These are phyloP conservation scores for Sugiyamaella grinbergsii DNA, from an alignment of 1,139 yeast genomes.

Conservation along the genomic window DNA sequence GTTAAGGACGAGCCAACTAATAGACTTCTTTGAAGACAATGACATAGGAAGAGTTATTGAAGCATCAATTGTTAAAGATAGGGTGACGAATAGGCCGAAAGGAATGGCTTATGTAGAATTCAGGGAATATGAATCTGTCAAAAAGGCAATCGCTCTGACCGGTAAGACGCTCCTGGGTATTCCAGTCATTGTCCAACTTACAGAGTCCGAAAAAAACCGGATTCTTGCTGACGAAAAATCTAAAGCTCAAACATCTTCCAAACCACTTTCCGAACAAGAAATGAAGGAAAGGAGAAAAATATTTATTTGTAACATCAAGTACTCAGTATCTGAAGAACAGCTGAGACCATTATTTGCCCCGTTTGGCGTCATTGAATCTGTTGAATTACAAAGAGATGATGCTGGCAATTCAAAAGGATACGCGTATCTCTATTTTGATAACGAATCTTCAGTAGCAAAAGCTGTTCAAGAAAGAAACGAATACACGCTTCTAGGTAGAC, in stretches of 20 bases:
- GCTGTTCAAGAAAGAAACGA: slow-evolving; percentile 43
- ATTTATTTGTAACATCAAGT: slow-evolving; percentile 41
- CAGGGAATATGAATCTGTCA: slow-evolving; percentile 38
- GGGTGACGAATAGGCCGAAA: slow-evolving; percentile 42
- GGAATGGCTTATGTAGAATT: slow-evolving; percentile 48
- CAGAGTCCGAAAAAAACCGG: slow-evolving; percentile 45
- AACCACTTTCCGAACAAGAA: slow-evolving; percentile 26
- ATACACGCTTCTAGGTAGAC: slow-evolving; percentile 40
- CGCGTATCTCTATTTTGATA: slow-evolving; percentile 35
- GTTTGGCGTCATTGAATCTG: slow-evolving; percentile 41
- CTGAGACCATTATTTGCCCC: slow-evolving; percentile 40
- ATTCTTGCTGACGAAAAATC: slow-evolving; percentile 33
- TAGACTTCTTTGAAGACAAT: slow-evolving; percentile 43
- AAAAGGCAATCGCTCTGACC: slow-evolving; percentile 41
- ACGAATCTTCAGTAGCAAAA: slow-evolving; percentile 22
- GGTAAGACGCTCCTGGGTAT: slow-evolving; percentile 44
- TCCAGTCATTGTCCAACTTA: slow-evolving; percentile 43
- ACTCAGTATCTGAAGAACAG: slow-evolving; percentile 41
- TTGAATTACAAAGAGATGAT: slow-evolving; percentile 39
- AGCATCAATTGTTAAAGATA: slow-evolving; percentile 46
- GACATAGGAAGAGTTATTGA: slow-evolving; percentile 40
- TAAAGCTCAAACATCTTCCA: background rate
- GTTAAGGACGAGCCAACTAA: slow-evolving; percentile 34
- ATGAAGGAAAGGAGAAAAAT: slow-evolving; percentile 34
- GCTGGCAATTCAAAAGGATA: slow-evolving; percentile 43